Evolutionary conservation across 2,329 filamentous ascomycete genomes (phyloP), one percentile per base, ranked within the genome.

Genomic region (Pestalotiopsis sp.): DNA sequence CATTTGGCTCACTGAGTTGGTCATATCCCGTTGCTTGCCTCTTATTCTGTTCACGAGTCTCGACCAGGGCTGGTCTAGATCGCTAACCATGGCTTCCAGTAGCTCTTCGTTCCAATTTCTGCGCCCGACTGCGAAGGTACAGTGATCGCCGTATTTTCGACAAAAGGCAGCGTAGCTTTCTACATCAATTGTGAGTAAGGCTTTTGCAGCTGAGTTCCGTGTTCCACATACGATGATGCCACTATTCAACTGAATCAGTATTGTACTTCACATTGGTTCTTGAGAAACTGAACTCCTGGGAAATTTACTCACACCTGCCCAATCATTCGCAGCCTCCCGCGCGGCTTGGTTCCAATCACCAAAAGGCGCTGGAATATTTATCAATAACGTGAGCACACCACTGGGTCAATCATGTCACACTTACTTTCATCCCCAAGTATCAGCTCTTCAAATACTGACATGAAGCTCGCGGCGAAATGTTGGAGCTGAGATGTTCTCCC

Each of bases 51-150:
- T 12, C 1, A 65, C 27, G 4, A 82, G 71, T 0, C 64, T 56
- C 17, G 73, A 38, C 82, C 83, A 86, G 4, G 75, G 75, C 0
- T 52, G 40, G 0, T 61, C 66, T 38, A 84, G 63, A 40, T 82
- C 79, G 1, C 40, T 14, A 0, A 72, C 75, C 82, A 85, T 83
- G 2, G 56, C 20, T 36, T 60, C 23, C 4, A 83, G 83, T 0
- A 80, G 80, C 72, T 85, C 82, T 63, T 80, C 73, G 65, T 86
- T 86, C 84, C 84, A 86, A 67, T 81, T 80, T n/a, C 70, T 78
- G 1, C 41, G 56, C 0, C 78, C 78, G 3, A 68, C 71, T 0
- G 58, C 49, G 0, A 3, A 0, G 0, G 82, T 83, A 3, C 0
- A 66, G 64, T 85, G 70, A 7, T 75, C 70, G 0, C 84, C 84